phyloP scores from a whole-genome alignment of 805 yeast species.

The Candida ulmi region DNA sequence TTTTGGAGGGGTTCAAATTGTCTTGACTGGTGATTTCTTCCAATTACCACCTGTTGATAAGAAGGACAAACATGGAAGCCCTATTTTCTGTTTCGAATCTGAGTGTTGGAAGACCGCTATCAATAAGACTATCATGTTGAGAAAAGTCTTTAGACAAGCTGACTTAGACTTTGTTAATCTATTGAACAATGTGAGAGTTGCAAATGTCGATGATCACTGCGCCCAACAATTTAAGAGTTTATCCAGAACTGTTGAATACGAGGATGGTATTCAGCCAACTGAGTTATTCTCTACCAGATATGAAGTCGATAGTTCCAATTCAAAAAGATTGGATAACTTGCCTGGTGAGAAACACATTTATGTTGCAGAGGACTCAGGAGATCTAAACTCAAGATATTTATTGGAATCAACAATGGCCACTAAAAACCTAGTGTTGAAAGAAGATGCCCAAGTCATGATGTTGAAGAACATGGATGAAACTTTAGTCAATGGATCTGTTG shows the following conservation, averaged over 20 bases:
- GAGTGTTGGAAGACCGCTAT: constrained; percentile 62
- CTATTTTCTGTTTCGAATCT: constrained; percentile 71
- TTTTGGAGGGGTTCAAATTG: constrained; percentile 91
- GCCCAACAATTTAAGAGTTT: constrained; percentile 43
- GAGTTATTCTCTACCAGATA: constrained; percentile 81
- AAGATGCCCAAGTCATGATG: constrained; percentile 93
- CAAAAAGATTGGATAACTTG: constrained; percentile 40
- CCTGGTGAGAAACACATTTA: constrained; percentile 41
- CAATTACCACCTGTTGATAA: constrained; percentile 85
- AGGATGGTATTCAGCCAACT: constrained; percentile 82
- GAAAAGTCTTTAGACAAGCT: constrained; percentile 87
- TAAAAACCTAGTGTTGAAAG: constrained; percentile 54
- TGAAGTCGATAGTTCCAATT: constrained; percentile 80
- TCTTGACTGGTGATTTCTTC: constrained; percentile 92
- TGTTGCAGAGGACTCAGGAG: constrained; percentile 38
- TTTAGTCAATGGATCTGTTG: constrained; percentile 89
- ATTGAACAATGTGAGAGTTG: constrained; percentile 76
- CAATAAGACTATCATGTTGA: constrained; percentile 60
- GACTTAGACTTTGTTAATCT: constrained; percentile 71
- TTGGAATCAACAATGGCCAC: constrained; percentile 72
- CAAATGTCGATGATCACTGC: constrained; percentile 49
- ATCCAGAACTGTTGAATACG: constrained; percentile 50
- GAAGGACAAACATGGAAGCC: constrained; percentile 24
- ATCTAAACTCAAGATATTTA: constrained; percentile 16
- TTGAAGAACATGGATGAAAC: constrained; percentile 71